Conservation (phyloP, 2,329 filamentous ascomycete genomes). For the Fusarium aywerte region DNA sequence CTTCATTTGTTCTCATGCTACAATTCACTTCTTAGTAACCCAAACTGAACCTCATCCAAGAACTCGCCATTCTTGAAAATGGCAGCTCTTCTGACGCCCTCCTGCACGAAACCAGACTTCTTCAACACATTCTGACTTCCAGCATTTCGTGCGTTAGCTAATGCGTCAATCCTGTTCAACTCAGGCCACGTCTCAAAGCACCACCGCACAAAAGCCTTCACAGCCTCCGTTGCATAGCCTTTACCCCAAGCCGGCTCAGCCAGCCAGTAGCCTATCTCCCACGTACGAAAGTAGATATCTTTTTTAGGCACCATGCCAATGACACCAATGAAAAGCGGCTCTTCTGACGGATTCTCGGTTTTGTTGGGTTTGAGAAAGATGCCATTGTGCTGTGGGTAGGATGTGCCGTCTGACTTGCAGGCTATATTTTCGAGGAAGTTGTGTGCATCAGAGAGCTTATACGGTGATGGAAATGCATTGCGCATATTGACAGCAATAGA, state of each 20-base stretch:
- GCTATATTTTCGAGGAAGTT: constrained; percentile 49
- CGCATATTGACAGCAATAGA: constrained; percentile 55
- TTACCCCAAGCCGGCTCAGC: constrained; percentile 57
- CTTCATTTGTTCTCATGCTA: background rate
- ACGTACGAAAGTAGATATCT: constrained; percentile 56
- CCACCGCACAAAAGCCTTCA: constrained; percentile 55
- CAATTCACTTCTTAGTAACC: constrained; percentile 54
- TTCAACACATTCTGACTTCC: constrained; percentile 57
- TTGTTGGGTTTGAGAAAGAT: constrained; percentile 50
- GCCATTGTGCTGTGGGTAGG: constrained; percentile 49
- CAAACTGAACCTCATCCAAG: constrained; percentile 53
- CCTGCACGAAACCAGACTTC: constrained; percentile 56
- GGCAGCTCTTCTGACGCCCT: constrained; percentile 57
- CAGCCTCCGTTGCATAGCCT: constrained; percentile 57
- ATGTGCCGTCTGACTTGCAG: constrained; percentile 30
- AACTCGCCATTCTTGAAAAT: constrained; percentile 56
- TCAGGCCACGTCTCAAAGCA: constrained; percentile 56
- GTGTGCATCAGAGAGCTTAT: constrained; percentile 54
- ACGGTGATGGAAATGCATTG: constrained; percentile 59
- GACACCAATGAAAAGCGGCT: constrained; percentile 52
- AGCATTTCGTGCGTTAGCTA: constrained; percentile 53
- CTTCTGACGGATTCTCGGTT: constrained; percentile 42
- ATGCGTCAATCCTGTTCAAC: constrained; percentile 56
- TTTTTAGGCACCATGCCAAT: constrained; percentile 53
- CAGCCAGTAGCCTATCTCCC: constrained; percentile 64